These are phyloP conservation scores for Orobanche coerulescens DNA, from an alignment of 257 asterid species.

Conservation along the genomic window DNA sequence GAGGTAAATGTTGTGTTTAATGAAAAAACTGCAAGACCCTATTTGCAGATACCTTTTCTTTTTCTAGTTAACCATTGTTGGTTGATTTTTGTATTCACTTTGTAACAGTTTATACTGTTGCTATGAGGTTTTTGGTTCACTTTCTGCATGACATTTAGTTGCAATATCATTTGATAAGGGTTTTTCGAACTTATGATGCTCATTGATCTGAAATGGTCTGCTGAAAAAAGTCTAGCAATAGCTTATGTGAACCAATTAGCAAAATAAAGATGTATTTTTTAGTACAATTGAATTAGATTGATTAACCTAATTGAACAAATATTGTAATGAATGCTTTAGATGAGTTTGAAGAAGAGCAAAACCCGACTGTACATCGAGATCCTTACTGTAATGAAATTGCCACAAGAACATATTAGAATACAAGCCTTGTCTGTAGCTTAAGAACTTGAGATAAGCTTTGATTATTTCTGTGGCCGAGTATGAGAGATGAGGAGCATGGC, in stretches of 20 bases:
- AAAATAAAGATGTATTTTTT: neutral
- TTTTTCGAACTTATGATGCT: neutral
- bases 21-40: constrained; percentile 17
- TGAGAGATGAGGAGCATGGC: no score
- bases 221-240: neutral
- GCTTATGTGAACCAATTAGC: neutral
- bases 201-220: neutral
- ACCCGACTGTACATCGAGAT: no score
- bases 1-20: constrained; percentile 21
- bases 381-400: no score
- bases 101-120: neutral
- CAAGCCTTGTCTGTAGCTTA: no score
- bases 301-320: neutral
- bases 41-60: neutral
- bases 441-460: no score
- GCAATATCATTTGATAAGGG: neutral
- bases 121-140: neutral
- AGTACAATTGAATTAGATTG: neutral
- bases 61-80: neutral
- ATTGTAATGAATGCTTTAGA: neutral
- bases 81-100: neutral
- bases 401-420: no score
- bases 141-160: constrained; percentile 9
- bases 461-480: no score
- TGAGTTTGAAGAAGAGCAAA: neutral